Conservation (phyloP, 257 asterid species). For the Solanum okadae region DNA sequence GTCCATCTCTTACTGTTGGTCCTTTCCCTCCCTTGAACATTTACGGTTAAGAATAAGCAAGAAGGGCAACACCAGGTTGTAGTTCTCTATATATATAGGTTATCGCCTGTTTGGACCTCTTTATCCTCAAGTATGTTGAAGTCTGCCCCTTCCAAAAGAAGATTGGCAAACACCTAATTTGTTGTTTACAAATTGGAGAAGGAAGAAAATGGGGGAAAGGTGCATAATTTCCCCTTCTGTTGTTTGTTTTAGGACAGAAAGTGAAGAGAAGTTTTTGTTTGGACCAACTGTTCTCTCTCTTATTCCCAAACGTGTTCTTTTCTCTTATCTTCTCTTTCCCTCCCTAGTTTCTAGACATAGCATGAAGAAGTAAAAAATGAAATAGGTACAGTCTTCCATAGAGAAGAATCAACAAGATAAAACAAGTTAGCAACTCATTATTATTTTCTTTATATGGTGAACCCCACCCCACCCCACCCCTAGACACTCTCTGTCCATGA, state of each 20-base stretch:
- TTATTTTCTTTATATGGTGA: neutral
- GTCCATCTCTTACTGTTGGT: neutral
- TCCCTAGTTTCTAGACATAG: neutral
- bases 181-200: neutral
- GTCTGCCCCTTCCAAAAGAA: neutral
- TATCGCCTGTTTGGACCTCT: neutral
- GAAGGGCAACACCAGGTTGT: neutral
- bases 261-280: neutral
- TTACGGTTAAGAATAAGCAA: neutral
- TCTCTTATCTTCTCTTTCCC: neutral
- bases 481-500: neutral
- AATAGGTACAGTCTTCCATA: neutral
- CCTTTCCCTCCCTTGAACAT: neutral
- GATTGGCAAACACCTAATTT: neutral
- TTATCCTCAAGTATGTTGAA: neutral
- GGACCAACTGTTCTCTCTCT: neutral
- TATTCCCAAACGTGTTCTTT: neutral
- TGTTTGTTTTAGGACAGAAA: neutral
- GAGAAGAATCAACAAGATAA: neutral
- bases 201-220: neutral
- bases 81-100: neutral
- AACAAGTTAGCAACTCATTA: neutral
- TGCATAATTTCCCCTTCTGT: neutral
- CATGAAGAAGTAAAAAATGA: neutral
- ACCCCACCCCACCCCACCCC: neutral